Evolutionary conservation across 177 flowering plant species (phyloP), one percentile per base, ranked within the genome.

Genomic region (Vitis hybrid): DNA sequence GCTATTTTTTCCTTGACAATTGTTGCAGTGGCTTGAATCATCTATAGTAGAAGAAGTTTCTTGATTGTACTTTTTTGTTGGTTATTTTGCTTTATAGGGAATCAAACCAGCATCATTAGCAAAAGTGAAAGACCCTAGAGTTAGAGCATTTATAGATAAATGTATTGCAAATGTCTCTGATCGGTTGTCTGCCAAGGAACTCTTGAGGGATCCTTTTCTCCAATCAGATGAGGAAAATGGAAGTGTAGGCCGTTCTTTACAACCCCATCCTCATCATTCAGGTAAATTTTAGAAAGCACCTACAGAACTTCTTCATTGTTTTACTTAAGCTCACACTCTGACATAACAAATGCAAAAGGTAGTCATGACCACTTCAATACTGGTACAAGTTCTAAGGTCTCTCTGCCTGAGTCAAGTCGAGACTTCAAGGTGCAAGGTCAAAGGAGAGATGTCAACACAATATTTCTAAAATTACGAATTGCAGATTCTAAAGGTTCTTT

Each of bases 31-130:
- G 30, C 30, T 26, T 26, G 30, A 3, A 26, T 26, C 30, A 26
- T 26, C 30, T 26, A 26, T 26, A 26, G 5, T 26, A 26, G 30
- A 26, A 26, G 30, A 39, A 23, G 54, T 54, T 70, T 68, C 65
- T 57, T 62, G 30, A 58, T 57, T 45, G 32, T 66, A 9, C 18
- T 48, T 11, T 18, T 68, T 54, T 4, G 61, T 57, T 3, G 21
- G 34, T 75, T 18, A 60, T 67, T 51, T 56, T 57, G 59, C 48
- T 78, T 57, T 58, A 39, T 61, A 93, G 97, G 98, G 98, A 75
- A 77, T 88, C 60, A 93, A 89, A 74, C 98, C 98, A 19, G 92
- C 93, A 15, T 89, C 98, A 39, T 72, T 93, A 69, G 85, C 78
- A 55, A 93, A 88, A 76, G 98, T 93, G 71, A 83, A 73, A 48